Base-by-base conservation (phyloP, 2,329 filamentous ascomycete species). In the Aspergillus japonicus region DNA sequence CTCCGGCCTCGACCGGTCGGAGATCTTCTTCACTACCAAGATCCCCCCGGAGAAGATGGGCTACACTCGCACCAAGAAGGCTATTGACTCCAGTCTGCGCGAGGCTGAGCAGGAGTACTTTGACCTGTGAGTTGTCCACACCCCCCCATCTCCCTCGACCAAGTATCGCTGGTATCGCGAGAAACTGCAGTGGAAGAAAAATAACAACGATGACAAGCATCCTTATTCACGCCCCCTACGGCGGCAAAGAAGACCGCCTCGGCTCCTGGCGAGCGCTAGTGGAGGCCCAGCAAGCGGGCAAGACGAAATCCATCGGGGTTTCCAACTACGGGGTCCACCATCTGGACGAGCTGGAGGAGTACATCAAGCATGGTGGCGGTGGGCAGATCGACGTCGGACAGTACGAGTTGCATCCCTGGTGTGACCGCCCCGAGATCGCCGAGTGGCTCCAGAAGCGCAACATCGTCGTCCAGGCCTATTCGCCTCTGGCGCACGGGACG, bases 401-500 rank as follows among this genome's bases (percentile, higher is more conserved):
- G 77, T 88, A 93, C 67, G 89, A 94, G 73, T 83, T 93, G 1
- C 90, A 94, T 62, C 90, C 90, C 0, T 95, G 94, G 83, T 91
- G 93, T 72, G 92, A 89, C 1, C 85, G 88, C 55, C 81, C 80
- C 0, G 81, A 82, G 42, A 92, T 95, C 63, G 83, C 86, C 0
- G 80, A 83, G 12, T 87, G 85, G 66, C 91, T 91, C 69, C 81
- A 85, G 58, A 77, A 84, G 61, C 79, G 93, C 64, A 78, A 80
- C 42, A 92, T 95, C 59, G 77, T 88, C 0, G 82, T 95, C 1
- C 87, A 95, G 75, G 91, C 91, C 0, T 96, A 95, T 65, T 90
- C 90, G 6, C 91, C 91, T 5, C 82, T 95, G 2, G 90, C 87
- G 3, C 82, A 89, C 54, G 90, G 85, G 0, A 80, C 88, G 75